Conservation (phyloP, 805 yeast genomes). For the Candida nemodendra region DNA sequence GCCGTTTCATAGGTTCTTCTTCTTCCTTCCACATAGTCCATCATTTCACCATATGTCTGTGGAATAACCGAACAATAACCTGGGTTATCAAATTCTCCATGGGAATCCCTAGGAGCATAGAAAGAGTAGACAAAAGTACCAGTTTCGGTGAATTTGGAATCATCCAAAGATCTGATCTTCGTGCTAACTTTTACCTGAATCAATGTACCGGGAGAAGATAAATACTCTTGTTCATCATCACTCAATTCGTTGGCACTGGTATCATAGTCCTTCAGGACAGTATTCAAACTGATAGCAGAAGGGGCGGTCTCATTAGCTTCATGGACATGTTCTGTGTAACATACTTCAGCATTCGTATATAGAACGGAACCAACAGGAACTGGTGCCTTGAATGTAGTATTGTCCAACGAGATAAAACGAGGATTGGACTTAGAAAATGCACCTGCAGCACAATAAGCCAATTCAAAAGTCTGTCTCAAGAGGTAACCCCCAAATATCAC, state of each 20-base stretch:
- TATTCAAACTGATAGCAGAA: slow-evolving; percentile 24
- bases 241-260: slow-evolving; percentile 57
- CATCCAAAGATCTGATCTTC: slow-evolving; percentile 57
- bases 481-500: slow-evolving; percentile 96
- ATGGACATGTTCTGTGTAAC: slow-evolving; percentile 80
- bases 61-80: slow-evolving; percentile 81
- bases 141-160: slow-evolving; percentile 59
- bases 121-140: slow-evolving; percentile 89
- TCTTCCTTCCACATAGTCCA: slow-evolving; percentile 85
- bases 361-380: slow-evolving; percentile 94
- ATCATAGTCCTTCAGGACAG: slow-evolving; percentile 45
- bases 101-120: slow-evolving; percentile 67
- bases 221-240: slow-evolving; percentile 52
- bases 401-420: slow-evolving; percentile 83
- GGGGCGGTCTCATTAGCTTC: slow-evolving; percentile 26
- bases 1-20: slow-evolving; percentile 87
- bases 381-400: slow-evolving; percentile 89
- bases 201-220: slow-evolving; percentile 78
- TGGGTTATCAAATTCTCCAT: slow-evolving; percentile 41
- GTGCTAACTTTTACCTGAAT: slow-evolving; percentile 90
- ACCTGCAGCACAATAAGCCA: slow-evolving; percentile 91
- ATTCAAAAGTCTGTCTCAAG: slow-evolving; percentile 87
- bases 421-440: slow-evolving; percentile 85
- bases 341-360: slow-evolving; percentile 77
- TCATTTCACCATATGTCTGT: slow-evolving; percentile 87